Evolutionary conservation across 2,329 filamentous ascomycete species (phyloP).

Genomic region (Diaporthe vaccinii): DNA sequence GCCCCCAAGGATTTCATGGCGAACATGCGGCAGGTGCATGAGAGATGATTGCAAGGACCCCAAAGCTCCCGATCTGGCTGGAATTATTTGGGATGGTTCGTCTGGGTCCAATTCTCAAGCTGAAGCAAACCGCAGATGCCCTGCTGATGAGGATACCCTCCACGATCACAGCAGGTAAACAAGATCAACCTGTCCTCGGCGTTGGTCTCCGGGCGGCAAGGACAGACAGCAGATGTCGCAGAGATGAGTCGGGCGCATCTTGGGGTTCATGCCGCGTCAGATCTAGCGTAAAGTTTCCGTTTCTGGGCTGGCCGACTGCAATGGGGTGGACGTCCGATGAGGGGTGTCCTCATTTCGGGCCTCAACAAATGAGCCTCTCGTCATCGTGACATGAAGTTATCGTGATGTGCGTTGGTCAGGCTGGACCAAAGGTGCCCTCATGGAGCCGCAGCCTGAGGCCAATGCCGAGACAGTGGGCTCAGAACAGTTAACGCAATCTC

Average conservation of each 20-base stretch:
- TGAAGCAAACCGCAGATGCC: neutral
- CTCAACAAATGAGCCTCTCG: slow-evolving; percentile 5
- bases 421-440: neutral
- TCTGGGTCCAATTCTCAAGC: neutral
- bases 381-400: neutral
- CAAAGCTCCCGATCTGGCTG: neutral
- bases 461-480: neutral
- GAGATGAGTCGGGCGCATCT: slow-evolving; percentile 33
- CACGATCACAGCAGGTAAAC: neutral
- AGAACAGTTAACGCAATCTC: slow-evolving; percentile 6
- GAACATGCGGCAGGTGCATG: slow-evolving; percentile 6
- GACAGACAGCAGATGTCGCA: slow-evolving; percentile 29
- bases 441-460: neutral
- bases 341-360: neutral
- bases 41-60: slow-evolving; percentile 4
- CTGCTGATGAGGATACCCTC: neutral
- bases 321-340: neutral
- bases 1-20: slow-evolving; percentile 3
- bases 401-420: neutral
- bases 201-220: slow-evolving; percentile 15
- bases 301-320: slow-evolving; percentile 17
- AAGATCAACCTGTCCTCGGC: neutral
- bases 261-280: slow-evolving; percentile 31
- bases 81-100: neutral
- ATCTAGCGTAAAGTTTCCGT: slow-evolving; percentile 24